phyloP scores from a whole-genome alignment of 2,329 filamentous ascomycete species.

The Clonostachys chloroleuca region DNA sequence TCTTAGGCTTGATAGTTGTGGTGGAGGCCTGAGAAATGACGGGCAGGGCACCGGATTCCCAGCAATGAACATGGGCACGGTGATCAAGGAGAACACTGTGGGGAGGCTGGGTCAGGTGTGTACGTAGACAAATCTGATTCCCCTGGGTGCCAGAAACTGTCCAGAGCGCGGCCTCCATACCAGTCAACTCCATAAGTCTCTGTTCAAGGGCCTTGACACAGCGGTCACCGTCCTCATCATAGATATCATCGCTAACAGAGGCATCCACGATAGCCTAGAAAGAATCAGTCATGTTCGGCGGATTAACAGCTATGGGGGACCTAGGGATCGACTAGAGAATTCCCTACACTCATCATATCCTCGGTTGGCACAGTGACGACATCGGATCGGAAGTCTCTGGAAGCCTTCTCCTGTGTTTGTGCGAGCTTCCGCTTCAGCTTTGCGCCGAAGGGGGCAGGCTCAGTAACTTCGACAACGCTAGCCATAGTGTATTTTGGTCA shows the following conservation, averaged over 20 bases:
- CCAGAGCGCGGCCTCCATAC: conserved; percentile 18
- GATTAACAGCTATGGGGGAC: too few relatives aligned
- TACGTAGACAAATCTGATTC: conserved; percentile 17
- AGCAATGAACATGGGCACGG: conserved; percentile 68
- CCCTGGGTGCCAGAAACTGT: conserved; percentile 17
- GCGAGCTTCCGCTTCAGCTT: background rate
- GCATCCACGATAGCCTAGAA: conserved; percentile 14
- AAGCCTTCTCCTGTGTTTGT: conserved; percentile 7
- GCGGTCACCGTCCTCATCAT: conserved; percentile 14
- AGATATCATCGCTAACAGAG: conserved; percentile 18
- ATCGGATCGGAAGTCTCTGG: conserved; percentile 17
- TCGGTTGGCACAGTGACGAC: conserved; percentile 16
- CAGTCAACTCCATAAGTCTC: conserved; percentile 12
- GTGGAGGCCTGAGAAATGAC: conserved; percentile 65
- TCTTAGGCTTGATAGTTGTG: conserved; percentile 59
- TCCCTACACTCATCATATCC: conserved; percentile 12
- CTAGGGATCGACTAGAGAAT: too few relatives aligned
- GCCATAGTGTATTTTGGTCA: too few relatives aligned
- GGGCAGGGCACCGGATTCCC: conserved; percentile 59
- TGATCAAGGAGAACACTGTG: conserved; percentile 43
- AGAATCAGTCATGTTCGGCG: too few relatives aligned
- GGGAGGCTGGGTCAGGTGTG: conserved; percentile 17
- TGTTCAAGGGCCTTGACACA: conserved; percentile 14
- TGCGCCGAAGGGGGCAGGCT: too few relatives aligned
- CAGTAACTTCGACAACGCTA: too few relatives aligned